phyloP scores from a whole-genome alignment of 495 filamentous ascomycete species.

The Darksidea phi region DNA sequence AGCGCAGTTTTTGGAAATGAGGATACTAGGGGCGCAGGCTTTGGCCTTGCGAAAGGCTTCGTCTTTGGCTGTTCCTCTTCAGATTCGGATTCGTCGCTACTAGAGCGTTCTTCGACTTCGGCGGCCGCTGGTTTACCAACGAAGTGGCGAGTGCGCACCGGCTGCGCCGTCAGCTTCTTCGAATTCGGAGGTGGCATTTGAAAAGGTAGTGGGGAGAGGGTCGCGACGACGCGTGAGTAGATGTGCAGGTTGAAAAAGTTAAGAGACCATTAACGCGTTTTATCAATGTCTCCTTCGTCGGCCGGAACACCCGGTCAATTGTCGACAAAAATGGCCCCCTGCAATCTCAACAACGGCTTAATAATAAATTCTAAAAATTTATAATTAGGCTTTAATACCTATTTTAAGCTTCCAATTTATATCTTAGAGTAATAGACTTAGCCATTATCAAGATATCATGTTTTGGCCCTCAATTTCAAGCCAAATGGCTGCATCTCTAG shows the following conservation, averaged over 20 bases:
- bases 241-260: not conserved
- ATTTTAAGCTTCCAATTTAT: no score
- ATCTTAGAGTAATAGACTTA: no score
- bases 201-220: conserved; percentile 9
- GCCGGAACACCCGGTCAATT: no score
- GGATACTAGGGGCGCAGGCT: conserved; percentile 57
- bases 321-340: no score
- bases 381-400: no score
- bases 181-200: conserved; percentile 62
- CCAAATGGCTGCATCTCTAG: no score
- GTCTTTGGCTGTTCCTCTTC: conserved; percentile 52
- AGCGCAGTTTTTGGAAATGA: conserved; percentile 53
- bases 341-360: no score
- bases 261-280: not conserved
- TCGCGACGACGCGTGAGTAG: not conserved
- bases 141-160: conserved; percentile 74
- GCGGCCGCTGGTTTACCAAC: conserved; percentile 73
- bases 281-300: no score
- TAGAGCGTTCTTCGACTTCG: conserved; percentile 65
- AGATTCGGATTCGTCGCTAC: conserved; percentile 59
- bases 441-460: no score
- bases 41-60: conserved; percentile 44
- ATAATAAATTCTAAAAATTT: no score
- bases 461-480: no score
- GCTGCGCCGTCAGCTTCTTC: conserved; percentile 95